These are phyloP conservation scores for Colletotrichum euphorbiae DNA, from an alignment of 2,329 filamentous ascomycete species.

Conservation along the genomic window DNA sequence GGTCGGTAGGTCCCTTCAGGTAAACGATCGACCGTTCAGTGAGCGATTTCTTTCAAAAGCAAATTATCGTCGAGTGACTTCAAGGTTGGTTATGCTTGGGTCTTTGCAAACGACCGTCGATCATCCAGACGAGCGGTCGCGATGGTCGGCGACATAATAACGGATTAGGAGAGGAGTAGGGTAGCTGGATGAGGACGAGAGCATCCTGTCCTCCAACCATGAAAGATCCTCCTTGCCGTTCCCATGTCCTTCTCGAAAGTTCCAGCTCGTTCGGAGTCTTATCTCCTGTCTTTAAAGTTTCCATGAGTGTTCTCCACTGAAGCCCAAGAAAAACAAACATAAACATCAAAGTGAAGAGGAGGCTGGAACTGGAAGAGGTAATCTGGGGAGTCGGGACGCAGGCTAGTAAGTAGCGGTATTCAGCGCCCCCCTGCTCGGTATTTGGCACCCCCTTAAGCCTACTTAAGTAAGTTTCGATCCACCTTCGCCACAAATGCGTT, in stretches of 20 bases:
- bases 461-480: too few species aligned
- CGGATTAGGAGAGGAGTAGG: too few species aligned
- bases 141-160: background rate
- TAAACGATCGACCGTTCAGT: background rate
- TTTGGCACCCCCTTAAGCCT: too few species aligned
- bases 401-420: too few species aligned
- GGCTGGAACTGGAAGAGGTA: background rate
- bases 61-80: background rate
- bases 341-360: slow-evolving; percentile 12
- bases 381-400: background rate
- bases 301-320: background rate
- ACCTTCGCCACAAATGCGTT: too few species aligned
- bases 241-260: slow-evolving; percentile 3
- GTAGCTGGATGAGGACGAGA: too few species aligned
- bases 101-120: background rate
- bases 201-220: too few species aligned
- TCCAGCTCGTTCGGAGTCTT: background rate
- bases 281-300: background rate
- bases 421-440: too few species aligned
- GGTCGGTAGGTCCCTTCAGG: background rate
- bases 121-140: background rate
- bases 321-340: background rate
- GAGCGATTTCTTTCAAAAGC: background rate
- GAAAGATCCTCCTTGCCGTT: background rate
- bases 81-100: background rate